These are phyloP conservation scores for Medicago ruthenica DNA, from an alignment of 306 rosid genomes.

Conservation along the genomic window DNA sequence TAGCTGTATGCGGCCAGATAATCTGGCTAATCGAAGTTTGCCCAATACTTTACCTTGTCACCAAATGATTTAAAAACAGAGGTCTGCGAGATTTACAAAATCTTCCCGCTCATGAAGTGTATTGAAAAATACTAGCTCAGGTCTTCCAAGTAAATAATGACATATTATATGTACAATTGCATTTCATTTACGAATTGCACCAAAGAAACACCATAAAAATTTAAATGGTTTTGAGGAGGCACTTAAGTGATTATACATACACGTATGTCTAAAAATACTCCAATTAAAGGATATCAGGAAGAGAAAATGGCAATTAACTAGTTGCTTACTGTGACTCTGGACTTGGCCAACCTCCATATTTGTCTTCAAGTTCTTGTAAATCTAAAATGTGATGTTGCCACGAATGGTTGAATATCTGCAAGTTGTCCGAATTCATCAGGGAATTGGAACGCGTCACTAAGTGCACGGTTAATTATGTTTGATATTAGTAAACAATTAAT, in stretches of 20 bases:
- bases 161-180: background rate
- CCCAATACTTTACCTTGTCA: constrained; percentile 55
- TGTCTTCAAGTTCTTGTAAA: constrained; percentile 43
- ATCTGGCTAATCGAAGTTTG: constrained; percentile 53
- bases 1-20: background rate
- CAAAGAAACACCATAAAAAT: no score
- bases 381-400: constrained; percentile 45
- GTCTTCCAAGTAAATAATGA: background rate
- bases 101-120: constrained; percentile 44
- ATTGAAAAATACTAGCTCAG: background rate
- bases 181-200: no score
- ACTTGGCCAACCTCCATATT: constrained; percentile 53
- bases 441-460: no score
- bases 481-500: no score
- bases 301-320: background rate
- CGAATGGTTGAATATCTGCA: constrained; percentile 53
- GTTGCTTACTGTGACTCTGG: constrained; percentile 41
- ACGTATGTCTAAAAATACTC: no score
- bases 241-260: no score
- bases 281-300: no score
- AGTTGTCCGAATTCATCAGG: no score
- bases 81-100: constrained; percentile 30
- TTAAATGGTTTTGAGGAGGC: no score
- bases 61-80: constrained; percentile 48
- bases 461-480: background rate